Percentiles rank a stretch among this genome's conserved stretches.
Evolutionary conservation across 306 rosid genomes (phyloP).

Genomic region (Cicer bijugum): DNA sequence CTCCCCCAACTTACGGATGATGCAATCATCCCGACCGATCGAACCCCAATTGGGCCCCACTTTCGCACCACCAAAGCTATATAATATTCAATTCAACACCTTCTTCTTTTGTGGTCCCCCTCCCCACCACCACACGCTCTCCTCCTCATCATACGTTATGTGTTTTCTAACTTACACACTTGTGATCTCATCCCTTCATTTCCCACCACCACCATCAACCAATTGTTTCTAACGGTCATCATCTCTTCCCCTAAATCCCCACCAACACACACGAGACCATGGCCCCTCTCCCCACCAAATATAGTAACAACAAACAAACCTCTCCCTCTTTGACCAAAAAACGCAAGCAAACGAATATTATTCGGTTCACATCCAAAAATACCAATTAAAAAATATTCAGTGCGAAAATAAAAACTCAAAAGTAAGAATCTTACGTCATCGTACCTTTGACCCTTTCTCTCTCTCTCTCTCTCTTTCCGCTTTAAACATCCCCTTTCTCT

Average conservation of each 20-base stretch:
- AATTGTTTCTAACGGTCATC: conserved; percentile 19
- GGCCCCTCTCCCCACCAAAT: conserved; percentile 2
- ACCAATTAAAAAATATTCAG: conserved; percentile 2
- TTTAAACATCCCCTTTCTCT: conserved; percentile 62
- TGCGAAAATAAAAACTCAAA: conserved; percentile 39
- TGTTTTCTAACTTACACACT: conserved; percentile 25
- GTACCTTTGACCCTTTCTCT: conserved; percentile 77
- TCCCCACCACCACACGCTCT: conserved; percentile 73
- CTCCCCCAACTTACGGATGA: conserved; percentile 47
- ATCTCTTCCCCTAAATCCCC: neutral
- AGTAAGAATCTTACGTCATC: conserved; percentile 64
- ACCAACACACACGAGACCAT: conserved; percentile 5
- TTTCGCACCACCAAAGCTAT: neutral
- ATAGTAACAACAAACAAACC: conserved; percentile 22
- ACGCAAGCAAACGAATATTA: conserved; percentile 46
- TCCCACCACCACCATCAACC: neutral
- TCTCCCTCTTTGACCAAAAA: conserved; percentile 57
- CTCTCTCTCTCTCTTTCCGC: conserved; percentile 50
- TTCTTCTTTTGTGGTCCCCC: conserved; percentile 51
- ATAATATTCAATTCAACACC: conserved; percentile 3
- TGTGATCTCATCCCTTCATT: conserved; percentile 51
- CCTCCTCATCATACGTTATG: conserved; percentile 49
- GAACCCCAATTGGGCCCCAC: conserved; percentile 29
- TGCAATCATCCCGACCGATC: conserved; percentile 48
- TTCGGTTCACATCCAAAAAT: conserved; percentile 6